A percentile compares a stretch with the other conserved stretches of the same genome.
These are phyloP conservation scores for Pythium rishiriense DNA, from an alignment of 352 stramenopile genomes.

Conservation along the genomic window DNA sequence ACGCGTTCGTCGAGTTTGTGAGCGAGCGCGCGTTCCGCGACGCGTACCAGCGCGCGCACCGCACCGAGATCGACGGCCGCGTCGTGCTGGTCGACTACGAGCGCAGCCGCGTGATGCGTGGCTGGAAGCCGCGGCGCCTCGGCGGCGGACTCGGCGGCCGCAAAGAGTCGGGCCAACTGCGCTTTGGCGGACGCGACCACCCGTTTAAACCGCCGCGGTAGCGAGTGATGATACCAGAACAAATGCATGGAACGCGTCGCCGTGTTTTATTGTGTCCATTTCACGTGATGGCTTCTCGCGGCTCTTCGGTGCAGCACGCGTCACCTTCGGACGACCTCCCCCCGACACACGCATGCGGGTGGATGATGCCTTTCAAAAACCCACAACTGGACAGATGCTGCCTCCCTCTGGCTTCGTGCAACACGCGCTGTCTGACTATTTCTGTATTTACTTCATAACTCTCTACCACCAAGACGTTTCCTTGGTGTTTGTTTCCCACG, in stretches of 20 bases:
- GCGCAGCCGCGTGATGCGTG: conserved; percentile 71
- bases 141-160: conserved; percentile 72
- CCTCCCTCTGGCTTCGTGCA: conserved; percentile 17
- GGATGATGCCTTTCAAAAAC: conserved; percentile 32
- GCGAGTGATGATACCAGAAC: background rate
- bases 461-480: background rate
- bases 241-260: background rate
- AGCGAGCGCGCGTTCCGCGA: conserved; percentile 51
- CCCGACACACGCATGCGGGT: background rate
- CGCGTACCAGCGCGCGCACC: conserved; percentile 61
- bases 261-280: background rate
- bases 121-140: conserved; percentile 81
- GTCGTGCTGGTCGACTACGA: conserved; percentile 78
- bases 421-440: background rate
- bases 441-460: conserved; percentile 4
- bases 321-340: conserved; percentile 5
- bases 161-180: conserved; percentile 82
- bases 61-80: conserved; percentile 55
- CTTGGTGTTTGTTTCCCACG: background rate
- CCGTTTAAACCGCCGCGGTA: conserved; percentile 50
- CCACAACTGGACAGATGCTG: conserved; percentile 20
- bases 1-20: conserved; percentile 80
- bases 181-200: conserved; percentile 76
- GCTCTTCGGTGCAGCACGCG: conserved; percentile 1
- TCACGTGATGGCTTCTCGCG: conserved; percentile 8